phyloP scores from a whole-genome alignment of 177 flowering plant genomes.

The Tripterygium wilfordii region DNA sequence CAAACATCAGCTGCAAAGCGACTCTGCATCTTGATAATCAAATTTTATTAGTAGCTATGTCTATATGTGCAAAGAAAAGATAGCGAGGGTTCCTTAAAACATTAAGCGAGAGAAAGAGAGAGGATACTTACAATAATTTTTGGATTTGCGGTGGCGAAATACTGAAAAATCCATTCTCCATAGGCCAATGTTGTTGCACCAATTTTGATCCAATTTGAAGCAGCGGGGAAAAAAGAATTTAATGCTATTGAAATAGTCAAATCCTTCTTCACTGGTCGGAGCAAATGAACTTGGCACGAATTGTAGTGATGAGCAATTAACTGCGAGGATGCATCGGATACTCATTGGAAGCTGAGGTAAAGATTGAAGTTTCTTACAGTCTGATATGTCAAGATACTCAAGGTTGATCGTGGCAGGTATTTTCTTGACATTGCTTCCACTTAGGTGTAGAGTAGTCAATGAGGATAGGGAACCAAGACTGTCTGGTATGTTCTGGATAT shows the following conservation, averaged over 20 bases:
- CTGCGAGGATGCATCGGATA: not conserved
- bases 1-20: not conserved
- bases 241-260: not conserved
- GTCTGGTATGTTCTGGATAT: not conserved
- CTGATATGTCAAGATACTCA: not conserved
- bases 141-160: too few species aligned
- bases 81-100: too few species aligned
- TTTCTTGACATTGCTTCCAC: not conserved
- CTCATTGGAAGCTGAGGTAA: slow-evolving; percentile 1
- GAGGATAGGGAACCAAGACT: not conserved
- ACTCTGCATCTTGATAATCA: not conserved
- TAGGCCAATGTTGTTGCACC: not conserved
- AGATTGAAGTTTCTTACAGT: not conserved
- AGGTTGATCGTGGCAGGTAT: not conserved
- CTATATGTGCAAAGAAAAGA: too few species aligned
- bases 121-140: not conserved
- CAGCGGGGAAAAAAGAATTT: too few species aligned
- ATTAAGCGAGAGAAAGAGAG: not conserved
- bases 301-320: not conserved
- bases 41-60: not conserved
- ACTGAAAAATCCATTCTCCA: not conserved
- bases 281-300: not conserved
- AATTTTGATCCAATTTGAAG: not conserved
- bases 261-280: not conserved
- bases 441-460: not conserved